Evolutionary conservation across 202 grass and related monocot species (phyloP).

Genomic region (Zizania palustris): DNA sequence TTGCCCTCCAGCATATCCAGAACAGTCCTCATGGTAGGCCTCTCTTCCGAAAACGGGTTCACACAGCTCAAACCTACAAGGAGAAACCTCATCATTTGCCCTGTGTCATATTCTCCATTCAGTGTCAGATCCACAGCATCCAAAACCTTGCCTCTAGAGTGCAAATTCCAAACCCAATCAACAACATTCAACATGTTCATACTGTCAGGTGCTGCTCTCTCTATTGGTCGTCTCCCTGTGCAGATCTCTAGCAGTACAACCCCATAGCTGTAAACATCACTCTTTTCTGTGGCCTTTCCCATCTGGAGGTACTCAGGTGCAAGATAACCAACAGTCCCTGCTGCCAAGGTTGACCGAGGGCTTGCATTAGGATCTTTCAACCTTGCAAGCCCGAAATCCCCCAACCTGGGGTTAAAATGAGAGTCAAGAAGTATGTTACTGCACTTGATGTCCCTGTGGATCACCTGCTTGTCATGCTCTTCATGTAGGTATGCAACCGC

Average conservation of each 20-base stretch:
- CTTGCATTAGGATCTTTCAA: conserved; percentile 47
- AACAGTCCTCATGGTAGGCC: conserved; percentile 60
- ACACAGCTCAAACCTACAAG: conserved; percentile 64
- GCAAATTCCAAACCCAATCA: conserved; percentile 63
- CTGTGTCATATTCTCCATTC: conserved; percentile 53
- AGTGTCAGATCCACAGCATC: conserved; percentile 52
- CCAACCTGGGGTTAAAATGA: conserved; percentile 43
- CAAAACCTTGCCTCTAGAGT: conserved; percentile 50
- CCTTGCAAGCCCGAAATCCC: conserved; percentile 65
- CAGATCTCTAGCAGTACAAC: conserved; percentile 79
- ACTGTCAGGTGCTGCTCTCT: conserved; percentile 39
- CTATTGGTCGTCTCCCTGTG: conserved; percentile 65
- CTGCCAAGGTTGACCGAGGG: conserved; percentile 53
- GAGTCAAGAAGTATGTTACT: conserved; percentile 61
- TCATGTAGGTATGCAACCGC: conserved; percentile 56
- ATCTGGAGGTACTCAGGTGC: conserved; percentile 59
- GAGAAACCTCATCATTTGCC: conserved; percentile 56
- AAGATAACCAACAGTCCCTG: conserved; percentile 67
- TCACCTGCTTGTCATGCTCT: conserved; percentile 53
- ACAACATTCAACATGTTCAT: conserved; percentile 57
- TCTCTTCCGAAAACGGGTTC: conserved; percentile 55
- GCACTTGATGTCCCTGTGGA: conserved; percentile 68
- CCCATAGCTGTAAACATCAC: conserved; percentile 83
- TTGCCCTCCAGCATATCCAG: conserved; percentile 52
- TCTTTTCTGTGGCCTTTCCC: conserved; percentile 67